A percentile compares a stretch with the other conserved stretches of the same genome.
Evolutionary conservation across 1,139 yeast species (phyloP).

Genomic region (Taphrina deformans): DNA sequence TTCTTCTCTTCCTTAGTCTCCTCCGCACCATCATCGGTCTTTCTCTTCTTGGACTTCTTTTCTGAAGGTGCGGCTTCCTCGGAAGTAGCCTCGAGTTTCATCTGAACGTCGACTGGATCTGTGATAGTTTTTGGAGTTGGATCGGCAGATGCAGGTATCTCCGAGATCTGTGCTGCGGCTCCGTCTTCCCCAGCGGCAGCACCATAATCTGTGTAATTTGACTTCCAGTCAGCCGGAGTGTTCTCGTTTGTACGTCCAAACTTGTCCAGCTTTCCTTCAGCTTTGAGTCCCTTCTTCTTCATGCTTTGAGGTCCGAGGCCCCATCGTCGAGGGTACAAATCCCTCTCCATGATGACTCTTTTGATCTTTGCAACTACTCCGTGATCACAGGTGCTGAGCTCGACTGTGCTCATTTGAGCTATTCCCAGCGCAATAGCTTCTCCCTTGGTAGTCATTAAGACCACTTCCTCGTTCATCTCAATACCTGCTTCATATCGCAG

Average conservation of each 20-base stretch:
- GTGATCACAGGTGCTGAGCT: slow-evolving; percentile 93
- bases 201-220: slow-evolving; percentile 72
- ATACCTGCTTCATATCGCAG: slow-evolving; percentile 97
- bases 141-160: slow-evolving; percentile 40
- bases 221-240: slow-evolving; percentile 93
- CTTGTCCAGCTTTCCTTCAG: slow-evolving; percentile 95
- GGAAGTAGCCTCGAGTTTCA: slow-evolving; percentile 48
- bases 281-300: slow-evolving; percentile 96
- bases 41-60: slow-evolving; percentile 35
- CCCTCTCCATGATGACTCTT: slow-evolving; percentile 99
- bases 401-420: slow-evolving; percentile 99
- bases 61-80: slow-evolving; percentile 47
- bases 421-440: slow-evolving; percentile 98
- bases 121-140: slow-evolving; percentile 45
- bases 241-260: slow-evolving; percentile 89
- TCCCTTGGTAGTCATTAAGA: slow-evolving; percentile 97
- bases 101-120: slow-evolving; percentile 41
- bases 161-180: slow-evolving; percentile 41
- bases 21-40: slow-evolving; percentile 38
- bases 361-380: slow-evolving; percentile 98
- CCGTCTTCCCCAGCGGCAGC: slow-evolving; percentile 47
- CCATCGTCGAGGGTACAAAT: slow-evolving; percentile 99
- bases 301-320: slow-evolving; percentile 98
- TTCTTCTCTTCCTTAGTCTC: slow-evolving; percentile 53
- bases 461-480: slow-evolving; percentile 96